Evolutionary conservation across 1,284 basidiomycete genomes (phyloP).

Genomic region (Erythrobasidium hasegawianum): DNA sequence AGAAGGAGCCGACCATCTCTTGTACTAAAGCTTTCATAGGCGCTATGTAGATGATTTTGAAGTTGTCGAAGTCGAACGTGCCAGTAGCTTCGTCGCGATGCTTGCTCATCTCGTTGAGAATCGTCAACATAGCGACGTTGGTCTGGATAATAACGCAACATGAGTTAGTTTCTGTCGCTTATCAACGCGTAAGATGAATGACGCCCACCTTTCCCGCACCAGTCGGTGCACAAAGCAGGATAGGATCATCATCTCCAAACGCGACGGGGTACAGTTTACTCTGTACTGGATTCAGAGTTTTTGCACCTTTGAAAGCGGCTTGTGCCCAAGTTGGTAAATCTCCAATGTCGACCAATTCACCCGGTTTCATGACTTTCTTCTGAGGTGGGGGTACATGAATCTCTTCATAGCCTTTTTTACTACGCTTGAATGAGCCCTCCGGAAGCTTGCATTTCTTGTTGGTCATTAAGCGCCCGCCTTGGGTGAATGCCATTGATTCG

Average conservation of each 20-base stretch:
- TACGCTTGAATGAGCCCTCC: constrained; percentile 94
- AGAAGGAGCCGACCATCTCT: constrained; percentile 94
- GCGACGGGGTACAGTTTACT: constrained; percentile 88
- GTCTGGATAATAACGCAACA: constrained; percentile 58
- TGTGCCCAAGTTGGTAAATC: constrained; percentile 82
- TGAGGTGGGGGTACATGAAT: constrained; percentile 95
- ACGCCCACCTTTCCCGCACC: constrained; percentile 93
- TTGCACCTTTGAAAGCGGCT: constrained; percentile 68
- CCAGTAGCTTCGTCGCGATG: constrained; percentile 78
- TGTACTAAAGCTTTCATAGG: constrained; percentile 99
- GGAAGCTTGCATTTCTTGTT: constrained; percentile 98
- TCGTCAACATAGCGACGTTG: constrained; percentile 93
- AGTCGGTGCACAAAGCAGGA: constrained; percentile 94
- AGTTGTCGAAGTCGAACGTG: constrained; percentile 78
- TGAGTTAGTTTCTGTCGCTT: constrained; percentile 8
- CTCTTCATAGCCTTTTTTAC: constrained; percentile 95
- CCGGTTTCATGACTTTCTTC: constrained; percentile 60
- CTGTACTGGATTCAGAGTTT: constrained; percentile 89
- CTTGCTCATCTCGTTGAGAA: constrained; percentile 81
- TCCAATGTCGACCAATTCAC: constrained; percentile 71
- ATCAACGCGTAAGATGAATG: not conserved
- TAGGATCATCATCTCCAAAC: constrained; percentile 84
- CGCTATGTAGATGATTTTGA: constrained; percentile 98
- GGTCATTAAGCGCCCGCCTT: constrained; percentile 94
- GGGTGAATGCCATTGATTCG: constrained; percentile 90